Conservation (phyloP, 2,329 filamentous ascomycete species). For the Colletotrichum cordylinicola region DNA sequence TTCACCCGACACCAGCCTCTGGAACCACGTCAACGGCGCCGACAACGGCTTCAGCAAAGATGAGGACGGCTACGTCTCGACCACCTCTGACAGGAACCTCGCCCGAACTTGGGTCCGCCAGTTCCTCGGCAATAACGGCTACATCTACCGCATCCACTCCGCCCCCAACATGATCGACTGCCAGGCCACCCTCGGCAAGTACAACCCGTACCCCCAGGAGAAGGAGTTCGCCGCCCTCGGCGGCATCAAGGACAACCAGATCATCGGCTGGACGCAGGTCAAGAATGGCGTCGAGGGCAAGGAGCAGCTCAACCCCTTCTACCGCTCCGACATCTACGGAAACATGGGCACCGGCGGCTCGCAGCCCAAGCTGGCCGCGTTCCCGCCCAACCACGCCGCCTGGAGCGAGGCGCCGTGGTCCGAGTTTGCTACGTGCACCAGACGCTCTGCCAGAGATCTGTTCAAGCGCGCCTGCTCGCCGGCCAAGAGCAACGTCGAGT, state of each 20-base stretch:
- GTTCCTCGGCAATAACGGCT: background rate
- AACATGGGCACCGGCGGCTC: background rate
- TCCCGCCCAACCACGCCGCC: background rate
- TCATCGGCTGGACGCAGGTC: background rate
- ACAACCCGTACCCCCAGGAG: background rate
- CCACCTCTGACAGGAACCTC: background rate
- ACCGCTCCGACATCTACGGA: background rate
- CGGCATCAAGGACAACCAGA: conserved; percentile 1
- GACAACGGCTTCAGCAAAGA: background rate
- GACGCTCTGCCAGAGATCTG: background rate
- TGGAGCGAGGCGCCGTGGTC: background rate
- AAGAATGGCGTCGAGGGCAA: background rate
- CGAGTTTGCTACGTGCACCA: background rate
- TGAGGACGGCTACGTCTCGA: background rate
- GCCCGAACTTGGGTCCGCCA: background rate
- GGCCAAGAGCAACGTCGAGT: background rate
- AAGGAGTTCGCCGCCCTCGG: background rate
- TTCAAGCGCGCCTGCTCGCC: background rate
- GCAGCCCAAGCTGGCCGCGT: background rate
- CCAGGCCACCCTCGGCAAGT: background rate
- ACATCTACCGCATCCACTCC: conserved; percentile 3
- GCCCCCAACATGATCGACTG: conserved; percentile 9
- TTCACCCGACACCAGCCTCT: background rate
- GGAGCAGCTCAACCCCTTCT: background rate
- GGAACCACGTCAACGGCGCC: background rate